These are phyloP conservation scores for Silene latifolia DNA, from an alignment of 148 eudicot species.

Conservation along the genomic window DNA sequence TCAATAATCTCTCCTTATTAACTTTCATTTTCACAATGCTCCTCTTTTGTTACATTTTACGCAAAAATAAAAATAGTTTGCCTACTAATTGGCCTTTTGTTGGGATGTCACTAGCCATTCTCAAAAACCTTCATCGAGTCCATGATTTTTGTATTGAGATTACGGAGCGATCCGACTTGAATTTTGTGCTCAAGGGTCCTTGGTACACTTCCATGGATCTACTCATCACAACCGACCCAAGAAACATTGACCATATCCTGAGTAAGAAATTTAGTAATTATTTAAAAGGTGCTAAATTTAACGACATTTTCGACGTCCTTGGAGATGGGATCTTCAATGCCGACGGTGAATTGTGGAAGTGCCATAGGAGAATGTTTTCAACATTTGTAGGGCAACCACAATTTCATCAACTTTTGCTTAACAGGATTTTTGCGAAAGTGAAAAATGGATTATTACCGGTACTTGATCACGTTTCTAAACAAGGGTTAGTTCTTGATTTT, in stretches of 20 bases:
- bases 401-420: constrained; percentile 34
- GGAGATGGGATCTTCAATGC: constrained; percentile 61
- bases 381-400: constrained; percentile 27
- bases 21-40: not conserved
- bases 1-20: not conserved
- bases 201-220: constrained; percentile 47
- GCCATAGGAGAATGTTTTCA: constrained; percentile 36
- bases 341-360: constrained; percentile 38
- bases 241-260: constrained; percentile 47
- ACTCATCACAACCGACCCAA: constrained; percentile 38
- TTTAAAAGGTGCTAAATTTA: constrained; percentile 45
- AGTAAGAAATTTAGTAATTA: constrained; percentile 50
- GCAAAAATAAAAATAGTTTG: constrained; percentile 17
- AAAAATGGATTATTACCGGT: constrained; percentile 36
- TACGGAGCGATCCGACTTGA: constrained; percentile 14
- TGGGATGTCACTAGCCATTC: constrained; percentile 50
- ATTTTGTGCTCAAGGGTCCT: constrained; percentile 48
- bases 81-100: constrained; percentile 44
- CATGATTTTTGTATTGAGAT: constrained; percentile 26
- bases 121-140: constrained; percentile 27
- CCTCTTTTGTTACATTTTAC: constrained; percentile 9
- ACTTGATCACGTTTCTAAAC: constrained; percentile 30
- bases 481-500: constrained; percentile 39
- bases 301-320: constrained; percentile 44
- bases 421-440: constrained; percentile 33